A percentile compares a stretch with the other conserved stretches of the same genome.
Evolutionary conservation across 2,329 filamentous ascomycete species (phyloP).

Genomic region (Dactylellina drechsleri): DNA sequence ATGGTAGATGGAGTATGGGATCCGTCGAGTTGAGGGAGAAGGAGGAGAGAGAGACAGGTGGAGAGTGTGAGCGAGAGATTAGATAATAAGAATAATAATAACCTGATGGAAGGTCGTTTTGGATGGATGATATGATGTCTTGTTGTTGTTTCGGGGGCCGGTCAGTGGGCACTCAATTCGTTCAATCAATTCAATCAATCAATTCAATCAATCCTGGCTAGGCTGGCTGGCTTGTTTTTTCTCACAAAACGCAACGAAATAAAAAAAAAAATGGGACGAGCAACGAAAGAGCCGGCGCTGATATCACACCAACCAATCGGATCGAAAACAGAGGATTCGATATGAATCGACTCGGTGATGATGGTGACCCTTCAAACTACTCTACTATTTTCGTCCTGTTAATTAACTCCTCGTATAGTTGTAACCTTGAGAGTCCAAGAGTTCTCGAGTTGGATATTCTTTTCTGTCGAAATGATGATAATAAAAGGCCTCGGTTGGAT

Average conservation of each 20-base stretch:
- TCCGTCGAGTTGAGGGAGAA: too few relatives aligned
- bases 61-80: too few relatives aligned
- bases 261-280: slow-evolving; percentile 31
- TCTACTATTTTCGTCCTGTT: background rate
- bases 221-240: too few relatives aligned
- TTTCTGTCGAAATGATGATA: background rate
- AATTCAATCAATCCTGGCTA: too few relatives aligned
- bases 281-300: background rate
- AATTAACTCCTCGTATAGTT: background rate
- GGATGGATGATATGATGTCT: background rate
- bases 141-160: slow-evolving; percentile 9
- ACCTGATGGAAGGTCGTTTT: background rate
- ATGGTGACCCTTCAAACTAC: too few relatives aligned
- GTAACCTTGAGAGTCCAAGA: background rate
- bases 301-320: slow-evolving; percentile 10
- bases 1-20: too few relatives aligned
- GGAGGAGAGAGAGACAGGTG: too few relatives aligned
- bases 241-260: background rate
- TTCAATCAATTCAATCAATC: too few relatives aligned
- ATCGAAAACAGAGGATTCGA: background rate
- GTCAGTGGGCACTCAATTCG: too few relatives aligned
- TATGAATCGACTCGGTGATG: background rate
- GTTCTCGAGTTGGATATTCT: background rate
- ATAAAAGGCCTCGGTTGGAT: slow-evolving; percentile 1
- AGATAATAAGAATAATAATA: too few relatives aligned